Evolutionary conservation across 2,329 filamentous ascomycete species (phyloP).

Genomic region (Fusarium succisae): DNA sequence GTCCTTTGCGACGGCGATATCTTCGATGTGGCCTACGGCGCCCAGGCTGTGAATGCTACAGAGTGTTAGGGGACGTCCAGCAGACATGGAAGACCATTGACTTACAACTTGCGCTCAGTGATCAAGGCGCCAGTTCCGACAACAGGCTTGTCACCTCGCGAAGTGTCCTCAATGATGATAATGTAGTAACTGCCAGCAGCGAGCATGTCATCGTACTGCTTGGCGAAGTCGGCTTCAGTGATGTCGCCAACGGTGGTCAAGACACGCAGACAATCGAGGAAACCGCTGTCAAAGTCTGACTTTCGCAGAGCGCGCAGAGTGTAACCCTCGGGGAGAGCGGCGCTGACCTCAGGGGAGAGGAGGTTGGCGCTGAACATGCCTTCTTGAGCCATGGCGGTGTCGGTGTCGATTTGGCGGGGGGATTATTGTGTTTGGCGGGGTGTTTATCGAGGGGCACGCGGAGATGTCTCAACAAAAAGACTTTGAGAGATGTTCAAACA

Average conservation of each 20-base stretch:
- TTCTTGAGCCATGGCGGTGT: slow-evolving; percentile 47
- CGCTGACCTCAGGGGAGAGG: slow-evolving; percentile 78
- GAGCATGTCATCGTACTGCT: slow-evolving; percentile 85
- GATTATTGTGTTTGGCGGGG: neutral
- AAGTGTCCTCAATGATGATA: slow-evolving; percentile 82
- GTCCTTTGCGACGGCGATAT: slow-evolving; percentile 93
- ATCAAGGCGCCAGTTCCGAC: slow-evolving; percentile 93
- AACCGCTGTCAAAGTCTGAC: slow-evolving; percentile 81
- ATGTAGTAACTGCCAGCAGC: slow-evolving; percentile 83
- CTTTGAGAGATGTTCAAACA: neutral
- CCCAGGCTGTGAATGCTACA: slow-evolving; percentile 80
- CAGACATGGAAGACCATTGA: slow-evolving; percentile 30
- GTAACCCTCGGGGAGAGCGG: slow-evolving; percentile 82
- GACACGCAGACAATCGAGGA: slow-evolving; percentile 90
- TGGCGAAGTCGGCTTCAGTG: slow-evolving; percentile 75
- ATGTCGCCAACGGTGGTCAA: slow-evolving; percentile 94
- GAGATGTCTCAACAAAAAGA: slow-evolving; percentile 2
- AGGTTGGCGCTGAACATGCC: slow-evolving; percentile 82
- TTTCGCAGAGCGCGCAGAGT: slow-evolving; percentile 80
- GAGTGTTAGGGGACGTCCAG: slow-evolving; percentile 27
- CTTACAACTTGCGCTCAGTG: slow-evolving; percentile 93
- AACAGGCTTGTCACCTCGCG: slow-evolving; percentile 64
- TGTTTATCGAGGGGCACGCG: slow-evolving; percentile 19
- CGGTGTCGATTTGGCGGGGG: slow-evolving; percentile 30
- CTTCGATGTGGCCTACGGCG: slow-evolving; percentile 93